These are phyloP conservation scores for Fusarium sp. DNA, from an alignment of 2,329 filamentous ascomycete species.

Conservation along the genomic window DNA sequence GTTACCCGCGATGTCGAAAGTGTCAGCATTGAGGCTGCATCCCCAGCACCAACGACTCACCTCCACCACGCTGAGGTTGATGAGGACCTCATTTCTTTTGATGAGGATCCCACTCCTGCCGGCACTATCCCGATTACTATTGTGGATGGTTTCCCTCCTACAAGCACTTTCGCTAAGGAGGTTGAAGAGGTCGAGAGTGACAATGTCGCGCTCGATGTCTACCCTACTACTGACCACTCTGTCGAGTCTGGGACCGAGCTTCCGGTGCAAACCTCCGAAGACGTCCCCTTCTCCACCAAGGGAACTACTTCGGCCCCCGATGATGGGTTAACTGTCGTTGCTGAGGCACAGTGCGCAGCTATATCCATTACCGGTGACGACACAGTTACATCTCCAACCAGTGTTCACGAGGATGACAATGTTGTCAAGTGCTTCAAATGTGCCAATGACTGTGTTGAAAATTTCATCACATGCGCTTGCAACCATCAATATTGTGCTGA, in stretches of 20 bases:
- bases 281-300: no score
- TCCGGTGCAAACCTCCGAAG: neutral
- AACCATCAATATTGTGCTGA: conserved; percentile 2
- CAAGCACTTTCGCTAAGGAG: neutral
- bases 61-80: neutral
- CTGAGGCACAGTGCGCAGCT: neutral
- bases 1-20: neutral
- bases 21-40: no score
- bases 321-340: neutral
- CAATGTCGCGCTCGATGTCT: neutral
- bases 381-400: neutral
- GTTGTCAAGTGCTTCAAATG: neutral
- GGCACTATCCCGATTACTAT: neutral
- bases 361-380: neutral
- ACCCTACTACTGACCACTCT: no score
- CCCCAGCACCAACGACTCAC: no score
- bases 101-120: neutral
- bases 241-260: neutral
- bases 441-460: no score
- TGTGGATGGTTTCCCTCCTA: neutral
- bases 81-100: conserved; percentile 8
- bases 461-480: neutral
- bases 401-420: neutral
- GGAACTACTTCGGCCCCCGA: no score
- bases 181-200: neutral